Conservation (phyloP, 2,329 filamentous ascomycete species). For the Phoma sp. region DNA sequence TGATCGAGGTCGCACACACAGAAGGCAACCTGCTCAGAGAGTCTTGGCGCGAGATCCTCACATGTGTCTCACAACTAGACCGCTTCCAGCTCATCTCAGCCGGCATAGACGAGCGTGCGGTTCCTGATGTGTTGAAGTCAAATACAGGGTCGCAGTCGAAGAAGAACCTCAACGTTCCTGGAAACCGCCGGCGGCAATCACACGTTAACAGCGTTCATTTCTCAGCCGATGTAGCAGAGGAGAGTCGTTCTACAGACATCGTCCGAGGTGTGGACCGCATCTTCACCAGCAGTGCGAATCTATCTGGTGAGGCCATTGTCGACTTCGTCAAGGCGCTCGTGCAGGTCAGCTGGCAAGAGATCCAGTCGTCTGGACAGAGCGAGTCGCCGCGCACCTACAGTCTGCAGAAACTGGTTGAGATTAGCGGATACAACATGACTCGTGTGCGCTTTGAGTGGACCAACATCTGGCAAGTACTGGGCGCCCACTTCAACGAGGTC, state of each 20-base stretch:
- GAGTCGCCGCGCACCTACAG: constrained; percentile 97
- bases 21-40: constrained; percentile 88
- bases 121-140: constrained; percentile 84
- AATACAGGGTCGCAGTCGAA: constrained; percentile 70
- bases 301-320: constrained; percentile 92
- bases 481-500: constrained; percentile 97
- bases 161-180: constrained; percentile 69
- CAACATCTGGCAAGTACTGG: constrained; percentile 96
- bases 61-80: constrained; percentile 95
- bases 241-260: constrained; percentile 91
- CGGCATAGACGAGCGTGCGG: constrained; percentile 88
- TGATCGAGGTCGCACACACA: constrained; percentile 89
- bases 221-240: constrained; percentile 82
- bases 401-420: constrained; percentile 96
- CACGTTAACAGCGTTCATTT: constrained; percentile 57
- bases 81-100: constrained; percentile 93
- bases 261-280: constrained; percentile 93
- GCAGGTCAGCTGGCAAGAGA: constrained; percentile 98
- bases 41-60: constrained; percentile 95
- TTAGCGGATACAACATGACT: constrained; percentile 99
- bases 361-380: constrained; percentile 94
- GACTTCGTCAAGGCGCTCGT: constrained; percentile 92
- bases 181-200: constrained; percentile 57
- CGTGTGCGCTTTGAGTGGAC: constrained; percentile 98
- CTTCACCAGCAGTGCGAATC: constrained; percentile 93